These are phyloP conservation scores for Arthromyces matolae DNA, from an alignment of 768 basidiomycete species.

Conservation along the genomic window DNA sequence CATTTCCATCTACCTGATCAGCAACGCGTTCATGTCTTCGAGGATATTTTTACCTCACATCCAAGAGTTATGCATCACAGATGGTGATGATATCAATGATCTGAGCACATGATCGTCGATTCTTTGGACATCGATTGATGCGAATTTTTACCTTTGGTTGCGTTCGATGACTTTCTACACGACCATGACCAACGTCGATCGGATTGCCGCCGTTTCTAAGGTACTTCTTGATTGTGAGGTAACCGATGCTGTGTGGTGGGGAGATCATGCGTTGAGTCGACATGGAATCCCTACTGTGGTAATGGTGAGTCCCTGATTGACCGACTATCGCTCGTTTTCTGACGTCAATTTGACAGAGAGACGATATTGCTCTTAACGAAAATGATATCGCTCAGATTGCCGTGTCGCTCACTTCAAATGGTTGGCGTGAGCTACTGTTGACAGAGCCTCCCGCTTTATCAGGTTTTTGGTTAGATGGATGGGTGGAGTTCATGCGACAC, in stretches of 20 bases:
- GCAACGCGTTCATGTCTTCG: no score
- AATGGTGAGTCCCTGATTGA: neutral
- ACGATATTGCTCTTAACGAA: neutral
- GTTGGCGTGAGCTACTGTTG: neutral
- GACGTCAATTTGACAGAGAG: neutral
- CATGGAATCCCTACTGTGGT: neutral
- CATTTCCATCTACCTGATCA: no score
- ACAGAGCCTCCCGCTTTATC: neutral
- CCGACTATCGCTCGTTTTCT: neutral
- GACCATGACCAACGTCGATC: neutral
- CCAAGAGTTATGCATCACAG: no score
- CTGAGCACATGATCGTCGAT: no score
- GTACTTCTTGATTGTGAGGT: neutral
- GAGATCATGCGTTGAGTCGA: slow-evolving; percentile 1
- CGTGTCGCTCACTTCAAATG: neutral
- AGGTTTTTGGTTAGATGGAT: neutral
- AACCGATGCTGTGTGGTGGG: neutral
- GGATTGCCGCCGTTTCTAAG: neutral
- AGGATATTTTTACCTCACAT: no score
- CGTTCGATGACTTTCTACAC: neutral
- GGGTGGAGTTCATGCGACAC: neutral
- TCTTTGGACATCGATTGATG: no score
- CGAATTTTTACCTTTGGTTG: no score
- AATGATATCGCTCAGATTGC: neutral
- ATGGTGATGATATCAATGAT: no score